Evolutionary conservation across 1,284 basidiomycete species (phyloP), one percentile per base, ranked within the genome.

Genomic region (Laetiporus sulphureus): DNA sequence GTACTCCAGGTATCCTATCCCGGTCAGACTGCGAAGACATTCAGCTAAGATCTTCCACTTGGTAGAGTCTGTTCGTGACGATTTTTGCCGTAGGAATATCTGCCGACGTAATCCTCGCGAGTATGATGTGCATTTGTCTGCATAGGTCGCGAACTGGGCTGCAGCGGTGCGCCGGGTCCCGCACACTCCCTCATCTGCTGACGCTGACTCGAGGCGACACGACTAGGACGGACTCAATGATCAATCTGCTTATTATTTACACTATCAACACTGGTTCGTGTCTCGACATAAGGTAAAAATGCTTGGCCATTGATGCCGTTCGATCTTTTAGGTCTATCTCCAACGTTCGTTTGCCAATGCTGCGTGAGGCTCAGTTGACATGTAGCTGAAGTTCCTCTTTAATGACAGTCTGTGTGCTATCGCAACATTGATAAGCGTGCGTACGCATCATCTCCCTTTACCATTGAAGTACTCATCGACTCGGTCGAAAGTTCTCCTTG

Each of bases 191-290:
- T 11, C 3, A 20, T 35, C 15, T 27, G 22, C 3, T 1, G 27
- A 19, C 13, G 6, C 19, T 35, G n/a, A 29, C 27, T 2, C 1
- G 20, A n/a, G 7, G 12, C 5, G 20, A 11, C 24, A 12, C 12
- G 6, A 10, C 11, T 25, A 51, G 50, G 19, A 51, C 45, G 22
- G 41, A 49, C 16, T 42, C 43, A 1, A 20, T 42, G 29, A 45
- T 51, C 38, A 49, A 47, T 20, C 29, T 12, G 1, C 21, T 51
- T 32, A 49, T 49, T 11, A 12, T 51, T 33, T 49, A 47, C 35
- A 32, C 38, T 2, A 40, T 51, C 24, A 30, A 45, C 13, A 44
- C 45, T 6, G 47, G 50, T 47, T 24, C 15, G 45, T 34, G 8
- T 5, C 8, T n/a, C 15, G 8, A 5, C 8, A 6, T 32, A 8